A percentile compares a stretch with the other conserved stretches of the same genome.
phyloP scores from a whole-genome alignment of 257 asterid genomes.

The Vinca minor region DNA sequence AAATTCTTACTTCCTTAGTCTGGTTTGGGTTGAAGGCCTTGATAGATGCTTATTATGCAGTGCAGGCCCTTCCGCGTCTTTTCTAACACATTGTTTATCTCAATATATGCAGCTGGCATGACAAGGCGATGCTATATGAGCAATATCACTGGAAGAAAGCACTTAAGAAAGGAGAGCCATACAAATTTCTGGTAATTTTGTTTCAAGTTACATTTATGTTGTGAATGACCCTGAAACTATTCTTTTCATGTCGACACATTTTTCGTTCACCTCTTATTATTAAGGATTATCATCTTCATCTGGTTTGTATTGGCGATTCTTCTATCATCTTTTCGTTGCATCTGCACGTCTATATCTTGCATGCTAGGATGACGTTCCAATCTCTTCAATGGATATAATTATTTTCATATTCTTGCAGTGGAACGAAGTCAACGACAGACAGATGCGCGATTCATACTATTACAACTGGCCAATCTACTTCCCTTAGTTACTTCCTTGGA shows the following conservation, averaged over 20 bases:
- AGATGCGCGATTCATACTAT: constrained; percentile 69
- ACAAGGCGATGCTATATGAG: constrained; percentile 79
- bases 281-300: too few relatives aligned
- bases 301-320: too few relatives aligned
- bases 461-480: constrained; percentile 87
- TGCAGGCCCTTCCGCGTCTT: neutral
- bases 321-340: too few relatives aligned
- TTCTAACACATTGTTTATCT: constrained; percentile 4
- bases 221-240: too few relatives aligned
- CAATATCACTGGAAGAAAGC: constrained; percentile 97
- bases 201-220: neutral
- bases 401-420: constrained; percentile 46
- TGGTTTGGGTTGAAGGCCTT: neutral
- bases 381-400: neutral
- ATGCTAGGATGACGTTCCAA: neutral
- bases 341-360: neutral
- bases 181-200: constrained; percentile 61
- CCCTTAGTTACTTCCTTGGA: constrained; percentile 13
- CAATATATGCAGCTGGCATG: constrained; percentile 70
- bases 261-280: too few relatives aligned
- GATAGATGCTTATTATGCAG: neutral
- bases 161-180: constrained; percentile 53
- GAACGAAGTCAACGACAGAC: constrained; percentile 51
- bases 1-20: neutral
- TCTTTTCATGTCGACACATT: too few relatives aligned